A percentile compares a stretch with the other conserved stretches of the same genome.
These are phyloP conservation scores for Penicillium cosmopolitanum DNA, from an alignment of 495 filamentous ascomycete species.

Conservation along the genomic window DNA sequence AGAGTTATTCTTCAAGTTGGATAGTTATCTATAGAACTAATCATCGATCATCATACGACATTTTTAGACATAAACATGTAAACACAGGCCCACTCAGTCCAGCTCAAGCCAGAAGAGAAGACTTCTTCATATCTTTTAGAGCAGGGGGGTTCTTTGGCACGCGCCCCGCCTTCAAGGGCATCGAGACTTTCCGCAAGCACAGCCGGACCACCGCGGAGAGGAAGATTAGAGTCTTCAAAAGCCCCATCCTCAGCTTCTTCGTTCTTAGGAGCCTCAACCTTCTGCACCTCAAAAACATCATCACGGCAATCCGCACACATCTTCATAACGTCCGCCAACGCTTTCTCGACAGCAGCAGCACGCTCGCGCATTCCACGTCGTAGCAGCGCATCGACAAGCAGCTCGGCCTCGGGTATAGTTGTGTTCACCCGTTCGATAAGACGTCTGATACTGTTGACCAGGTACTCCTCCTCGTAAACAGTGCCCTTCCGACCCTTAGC, in stretches of 20 bases:
- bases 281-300: slow-evolving; percentile 65
- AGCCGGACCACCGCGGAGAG: slow-evolving; percentile 39
- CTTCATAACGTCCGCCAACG: slow-evolving; percentile 70
- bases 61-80: slow-evolving; percentile 5
- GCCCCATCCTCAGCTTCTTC: slow-evolving; percentile 20
- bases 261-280: slow-evolving; percentile 1
- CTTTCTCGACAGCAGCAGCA: slow-evolving; percentile 73
- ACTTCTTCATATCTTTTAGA: slow-evolving; percentile 52
- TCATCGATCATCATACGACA: slow-evolving; percentile 7
- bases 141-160: slow-evolving; percentile 43
- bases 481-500: slow-evolving; percentile 93
- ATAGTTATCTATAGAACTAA: background rate
- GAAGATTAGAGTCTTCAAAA: slow-evolving; percentile 27
- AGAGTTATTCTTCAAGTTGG: background rate
- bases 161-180: slow-evolving; percentile 26
- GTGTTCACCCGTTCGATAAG: slow-evolving; percentile 83
- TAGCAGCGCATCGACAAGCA: slow-evolving; percentile 73
- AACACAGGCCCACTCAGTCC: background rate
- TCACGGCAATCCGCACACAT: slow-evolving; percentile 63
- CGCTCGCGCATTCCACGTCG: slow-evolving; percentile 86
- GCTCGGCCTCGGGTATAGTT: slow-evolving; percentile 65
- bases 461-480: slow-evolving; percentile 96
- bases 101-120: slow-evolving; percentile 56
- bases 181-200: slow-evolving; percentile 47
- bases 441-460: slow-evolving; percentile 82